Percentiles rank a stretch among this genome's conserved stretches.
phyloP scores from a whole-genome alignment of 75 land plant species.

The Pinus albicaulis region DNA sequence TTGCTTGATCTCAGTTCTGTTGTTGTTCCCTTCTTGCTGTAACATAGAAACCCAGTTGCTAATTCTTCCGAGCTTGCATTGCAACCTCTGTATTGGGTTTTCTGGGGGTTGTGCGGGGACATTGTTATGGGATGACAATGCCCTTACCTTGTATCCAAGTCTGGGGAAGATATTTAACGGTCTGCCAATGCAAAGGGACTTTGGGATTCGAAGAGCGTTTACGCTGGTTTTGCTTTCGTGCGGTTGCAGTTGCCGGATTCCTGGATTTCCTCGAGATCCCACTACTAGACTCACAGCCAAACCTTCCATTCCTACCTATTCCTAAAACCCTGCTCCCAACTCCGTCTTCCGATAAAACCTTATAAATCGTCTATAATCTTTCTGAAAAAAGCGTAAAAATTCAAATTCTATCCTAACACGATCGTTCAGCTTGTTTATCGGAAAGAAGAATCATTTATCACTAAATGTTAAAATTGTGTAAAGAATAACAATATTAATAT shows the following conservation, averaged over 20 bases:
- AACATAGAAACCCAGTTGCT: too few relatives aligned
- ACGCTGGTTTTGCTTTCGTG: background rate
- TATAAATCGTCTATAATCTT: too few relatives aligned
- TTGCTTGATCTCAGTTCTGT: background rate
- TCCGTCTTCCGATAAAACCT: too few relatives aligned
- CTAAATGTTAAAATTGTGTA: too few relatives aligned
- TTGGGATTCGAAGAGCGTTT: background rate
- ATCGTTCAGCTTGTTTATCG: too few relatives aligned
- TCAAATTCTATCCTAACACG: too few relatives aligned
- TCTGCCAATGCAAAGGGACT: background rate
- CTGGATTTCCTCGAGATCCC: background rate
- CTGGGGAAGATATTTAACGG: background rate
- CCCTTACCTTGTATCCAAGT: background rate
- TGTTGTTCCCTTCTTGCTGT: background rate
- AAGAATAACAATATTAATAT: too few relatives aligned
- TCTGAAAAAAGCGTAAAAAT: too few relatives aligned
- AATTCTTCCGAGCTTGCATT: background rate
- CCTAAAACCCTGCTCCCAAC: background rate
- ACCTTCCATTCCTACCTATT: background rate
- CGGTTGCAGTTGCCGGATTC: background rate
- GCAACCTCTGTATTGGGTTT: background rate
- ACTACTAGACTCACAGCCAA: background rate
- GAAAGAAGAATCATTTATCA: too few relatives aligned
- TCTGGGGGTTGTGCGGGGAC: background rate
- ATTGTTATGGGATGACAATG: background rate